Evolutionary conservation across 352 stramenopile genomes (phyloP).

Genomic region (Pythium aquatile): DNA sequence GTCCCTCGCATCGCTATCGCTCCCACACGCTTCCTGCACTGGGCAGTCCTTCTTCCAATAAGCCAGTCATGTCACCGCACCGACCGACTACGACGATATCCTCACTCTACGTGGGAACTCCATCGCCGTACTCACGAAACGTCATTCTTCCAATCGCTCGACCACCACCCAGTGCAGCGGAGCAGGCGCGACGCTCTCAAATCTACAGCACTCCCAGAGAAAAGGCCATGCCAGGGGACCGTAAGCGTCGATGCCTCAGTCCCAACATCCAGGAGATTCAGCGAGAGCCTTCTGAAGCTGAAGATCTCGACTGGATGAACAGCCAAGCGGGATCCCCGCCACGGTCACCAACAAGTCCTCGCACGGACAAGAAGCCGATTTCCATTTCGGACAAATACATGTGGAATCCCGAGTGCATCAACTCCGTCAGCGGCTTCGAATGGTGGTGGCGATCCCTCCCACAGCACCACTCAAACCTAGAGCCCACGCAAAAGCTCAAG

Average conservation of each 20-base stretch:
- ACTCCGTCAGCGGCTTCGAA: conserved; percentile 74
- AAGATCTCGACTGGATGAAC: conserved; percentile 22
- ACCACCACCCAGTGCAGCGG: conserved; percentile 39
- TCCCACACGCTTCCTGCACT: conserved; percentile 39
- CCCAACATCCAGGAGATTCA: conserved; percentile 40
- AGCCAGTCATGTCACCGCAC: conserved; percentile 31
- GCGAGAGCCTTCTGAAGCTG: conserved; percentile 14
- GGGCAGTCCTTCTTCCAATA: conserved; percentile 17
- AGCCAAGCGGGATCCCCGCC: conserved; percentile 27
- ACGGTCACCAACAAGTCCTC: conserved; percentile 29
- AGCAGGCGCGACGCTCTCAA: conserved; percentile 44
- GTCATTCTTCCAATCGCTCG: conserved; percentile 44
- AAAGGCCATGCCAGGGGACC: conserved; percentile 44
- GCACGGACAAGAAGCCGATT: conserved; percentile 35
- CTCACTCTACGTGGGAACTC: conserved; percentile 42
- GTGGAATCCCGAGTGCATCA: conserved; percentile 74
- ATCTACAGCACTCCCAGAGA: conserved; percentile 73
- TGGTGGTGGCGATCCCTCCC: conserved; percentile 82
- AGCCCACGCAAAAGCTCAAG: conserved; percentile 76
- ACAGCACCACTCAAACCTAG: conserved; percentile 53
- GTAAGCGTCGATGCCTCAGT: conserved; percentile 45
- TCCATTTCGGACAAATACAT: conserved; percentile 57
- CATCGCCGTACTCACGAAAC: conserved; percentile 49
- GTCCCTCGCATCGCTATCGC: conserved; percentile 4
- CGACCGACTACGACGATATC: conserved; percentile 64